phyloP scores from a whole-genome alignment of 441 rosid genomes.

The Omphalea diandra region DNA sequence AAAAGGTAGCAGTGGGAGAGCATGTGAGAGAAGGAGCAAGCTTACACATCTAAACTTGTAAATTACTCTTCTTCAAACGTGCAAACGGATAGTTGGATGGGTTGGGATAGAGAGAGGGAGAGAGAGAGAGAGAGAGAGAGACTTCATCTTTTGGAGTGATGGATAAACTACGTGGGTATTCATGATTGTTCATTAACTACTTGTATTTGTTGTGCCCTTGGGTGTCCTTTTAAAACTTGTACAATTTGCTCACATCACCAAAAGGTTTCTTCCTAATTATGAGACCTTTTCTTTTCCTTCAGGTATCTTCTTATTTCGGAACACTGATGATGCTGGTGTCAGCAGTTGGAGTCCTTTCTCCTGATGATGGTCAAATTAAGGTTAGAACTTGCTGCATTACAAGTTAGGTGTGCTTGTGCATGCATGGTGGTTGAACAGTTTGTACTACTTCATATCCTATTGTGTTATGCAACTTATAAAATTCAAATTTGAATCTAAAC shows the following conservation, averaged over 20 bases:
- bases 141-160: neutral
- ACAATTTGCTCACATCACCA: neutral
- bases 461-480: constrained; percentile 1
- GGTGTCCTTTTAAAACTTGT: neutral
- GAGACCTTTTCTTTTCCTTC: constrained; percentile 22
- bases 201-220: neutral
- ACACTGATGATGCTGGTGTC: constrained; percentile 60
- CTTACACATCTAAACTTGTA: too few species aligned
- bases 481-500: too few species aligned
- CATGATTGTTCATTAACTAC: neutral
- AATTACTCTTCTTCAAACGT: too few species aligned
- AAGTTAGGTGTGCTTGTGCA: constrained; percentile 15
- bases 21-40: too few species aligned
- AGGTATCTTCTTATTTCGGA: constrained; percentile 68
- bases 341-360: constrained; percentile 57
- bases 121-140: too few species aligned
- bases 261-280: constrained; percentile 17
- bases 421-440: constrained; percentile 11
- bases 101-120: too few species aligned
- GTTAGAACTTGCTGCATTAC: constrained; percentile 39
- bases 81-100: too few species aligned
- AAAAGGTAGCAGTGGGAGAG: neutral
- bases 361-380: constrained; percentile 57
- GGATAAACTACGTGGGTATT: neutral
- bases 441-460: constrained; percentile 7